Percentiles rank a stretch among this genome's conserved stretches.
phyloP scores from a whole-genome alignment of 1,284 basidiomycete genomes.

The Tilletia caries region DNA sequence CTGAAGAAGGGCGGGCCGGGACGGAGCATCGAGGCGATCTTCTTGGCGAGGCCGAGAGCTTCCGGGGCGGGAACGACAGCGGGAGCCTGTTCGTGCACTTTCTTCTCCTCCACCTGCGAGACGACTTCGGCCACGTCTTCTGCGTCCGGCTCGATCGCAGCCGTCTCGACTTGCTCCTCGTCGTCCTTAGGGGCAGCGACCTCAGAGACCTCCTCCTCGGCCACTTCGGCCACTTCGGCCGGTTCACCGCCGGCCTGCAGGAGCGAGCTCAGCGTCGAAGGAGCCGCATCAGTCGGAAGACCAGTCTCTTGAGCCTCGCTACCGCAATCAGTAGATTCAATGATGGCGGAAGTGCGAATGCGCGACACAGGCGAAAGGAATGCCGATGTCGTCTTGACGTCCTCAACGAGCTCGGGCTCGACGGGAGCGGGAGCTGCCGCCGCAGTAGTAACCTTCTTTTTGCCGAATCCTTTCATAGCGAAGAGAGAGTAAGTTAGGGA shows the following conservation, averaged over 20 bases:
- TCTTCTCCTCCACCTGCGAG: neutral
- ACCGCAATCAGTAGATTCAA: neutral
- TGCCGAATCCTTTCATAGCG: no score
- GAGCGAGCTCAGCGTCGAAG: neutral
- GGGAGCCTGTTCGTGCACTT: neutral
- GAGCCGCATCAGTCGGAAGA: neutral
- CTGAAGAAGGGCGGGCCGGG: slow-evolving; percentile 45
- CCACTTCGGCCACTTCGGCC: neutral
- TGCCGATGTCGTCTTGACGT: neutral
- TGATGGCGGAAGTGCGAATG: neutral
- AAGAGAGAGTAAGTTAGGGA: no score
- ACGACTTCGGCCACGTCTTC: neutral
- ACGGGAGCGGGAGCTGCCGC: no score
- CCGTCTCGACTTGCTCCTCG: neutral
- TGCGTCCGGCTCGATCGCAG: no score
- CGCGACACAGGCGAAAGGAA: slow-evolving; percentile 2
- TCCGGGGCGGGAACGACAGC: neutral
- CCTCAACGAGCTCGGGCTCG: neutral
- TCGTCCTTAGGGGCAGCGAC: neutral
- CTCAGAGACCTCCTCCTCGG: no score
- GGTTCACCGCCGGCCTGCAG: neutral
- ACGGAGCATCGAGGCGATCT: slow-evolving; percentile 42
- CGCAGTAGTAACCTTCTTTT: no score
- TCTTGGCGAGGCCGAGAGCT: slow-evolving; percentile 23
- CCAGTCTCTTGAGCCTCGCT: neutral